These are phyloP conservation scores for Scenedesmus sp. DNA, from an alignment of 163 green algal genomes.

Conservation along the genomic window DNA sequence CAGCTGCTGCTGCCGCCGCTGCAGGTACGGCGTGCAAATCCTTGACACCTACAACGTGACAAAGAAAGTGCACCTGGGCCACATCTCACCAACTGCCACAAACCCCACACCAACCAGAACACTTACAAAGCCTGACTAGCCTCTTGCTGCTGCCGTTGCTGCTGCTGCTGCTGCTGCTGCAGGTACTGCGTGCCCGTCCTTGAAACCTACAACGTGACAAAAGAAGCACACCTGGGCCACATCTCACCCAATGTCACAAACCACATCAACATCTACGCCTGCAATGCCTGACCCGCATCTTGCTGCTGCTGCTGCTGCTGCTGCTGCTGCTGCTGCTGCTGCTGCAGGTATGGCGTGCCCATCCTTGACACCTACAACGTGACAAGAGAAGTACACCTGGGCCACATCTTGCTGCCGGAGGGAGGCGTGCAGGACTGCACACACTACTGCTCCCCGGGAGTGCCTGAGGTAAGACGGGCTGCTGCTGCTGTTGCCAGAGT, in stretches of 20 bases:
- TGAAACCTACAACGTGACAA: too few species aligned
- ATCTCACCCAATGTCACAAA: too few species aligned
- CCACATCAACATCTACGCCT: background rate
- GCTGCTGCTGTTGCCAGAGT: background rate
- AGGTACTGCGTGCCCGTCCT: too few species aligned
- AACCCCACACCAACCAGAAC: too few species aligned
- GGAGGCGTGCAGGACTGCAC: slow-evolving; percentile 3
- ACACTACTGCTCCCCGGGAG: background rate
- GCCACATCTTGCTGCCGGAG: background rate
- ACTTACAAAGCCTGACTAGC: too few species aligned
- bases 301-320: background rate
- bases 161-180: too few species aligned
- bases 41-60: too few species aligned
- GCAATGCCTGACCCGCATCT: background rate
- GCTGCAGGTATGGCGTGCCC: background rate
- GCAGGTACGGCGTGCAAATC: too few species aligned
- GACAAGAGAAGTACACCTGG: background rate
- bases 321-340: background rate
- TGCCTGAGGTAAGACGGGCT: background rate
- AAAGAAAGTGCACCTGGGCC: too few species aligned
- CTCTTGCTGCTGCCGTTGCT: background rate
- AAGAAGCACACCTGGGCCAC: too few species aligned
- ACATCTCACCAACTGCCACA: too few species aligned
- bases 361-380: background rate
- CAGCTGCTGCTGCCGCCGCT: too few species aligned